A percentile compares a stretch with the other conserved stretches of the same genome.
These are phyloP conservation scores for Parmelia sp. DNA, from an alignment of 495 filamentous ascomycete species.

Conservation along the genomic window DNA sequence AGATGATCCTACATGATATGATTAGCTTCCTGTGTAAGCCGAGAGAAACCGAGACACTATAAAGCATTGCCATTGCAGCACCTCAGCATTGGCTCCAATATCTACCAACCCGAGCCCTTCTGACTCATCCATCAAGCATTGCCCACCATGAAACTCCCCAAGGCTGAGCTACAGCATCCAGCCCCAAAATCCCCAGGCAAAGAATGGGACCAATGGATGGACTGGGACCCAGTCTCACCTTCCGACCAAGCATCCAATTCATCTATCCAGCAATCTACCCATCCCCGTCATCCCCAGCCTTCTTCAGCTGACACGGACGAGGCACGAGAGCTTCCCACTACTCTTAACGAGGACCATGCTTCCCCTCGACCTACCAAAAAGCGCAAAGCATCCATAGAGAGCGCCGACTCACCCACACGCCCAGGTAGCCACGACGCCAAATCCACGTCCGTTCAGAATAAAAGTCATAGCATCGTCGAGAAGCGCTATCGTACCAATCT, in stretches of 20 bases:
- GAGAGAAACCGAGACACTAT: neutral
- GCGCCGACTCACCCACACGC: conserved; percentile 30
- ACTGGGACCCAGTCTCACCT: conserved; percentile 3
- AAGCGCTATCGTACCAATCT: conserved; percentile 93
- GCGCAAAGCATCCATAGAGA: conserved; percentile 15
- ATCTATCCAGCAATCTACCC: neutral
- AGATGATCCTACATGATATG: too few relatives aligned
- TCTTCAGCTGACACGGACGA: neutral
- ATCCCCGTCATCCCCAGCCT: neutral
- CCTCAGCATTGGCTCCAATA: neutral
- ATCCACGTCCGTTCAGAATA: conserved; percentile 82
- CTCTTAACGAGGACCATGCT: neutral
- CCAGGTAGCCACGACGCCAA: conserved; percentile 42
- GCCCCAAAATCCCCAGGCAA: conserved; percentile 1
- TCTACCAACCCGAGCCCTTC: neutral
- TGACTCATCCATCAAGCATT: neutral
- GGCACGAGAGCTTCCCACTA: neutral
- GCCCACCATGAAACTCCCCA: neutral
- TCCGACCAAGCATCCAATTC: conserved; percentile 4
- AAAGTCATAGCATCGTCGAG: conserved; percentile 95
- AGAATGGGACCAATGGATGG: conserved; percentile 18
- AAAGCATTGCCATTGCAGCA: neutral
- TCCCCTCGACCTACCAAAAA: conserved; percentile 9
- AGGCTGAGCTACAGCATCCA: neutral
- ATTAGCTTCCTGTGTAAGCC: neutral